phyloP scores from a whole-genome alignment of 495 filamentous ascomycete species.

The Penicillium subrubescens region DNA sequence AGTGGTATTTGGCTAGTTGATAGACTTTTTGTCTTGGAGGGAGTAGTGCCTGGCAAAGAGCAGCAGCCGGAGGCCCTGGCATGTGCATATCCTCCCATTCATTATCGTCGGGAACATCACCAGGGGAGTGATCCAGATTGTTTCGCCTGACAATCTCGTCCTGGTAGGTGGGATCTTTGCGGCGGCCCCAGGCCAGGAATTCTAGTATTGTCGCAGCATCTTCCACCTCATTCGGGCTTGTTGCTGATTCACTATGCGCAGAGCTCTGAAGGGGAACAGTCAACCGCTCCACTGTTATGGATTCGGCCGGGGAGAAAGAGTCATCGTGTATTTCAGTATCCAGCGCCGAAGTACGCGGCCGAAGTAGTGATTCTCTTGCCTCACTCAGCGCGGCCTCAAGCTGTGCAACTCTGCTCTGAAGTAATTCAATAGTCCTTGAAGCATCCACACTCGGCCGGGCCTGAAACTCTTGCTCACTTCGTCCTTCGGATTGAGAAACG shows the following conservation, averaged over 20 bases:
- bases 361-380: slow-evolving; percentile 6
- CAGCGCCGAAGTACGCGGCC: not conserved
- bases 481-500: slow-evolving; percentile 1
- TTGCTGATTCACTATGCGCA: not conserved
- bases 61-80: not conserved
- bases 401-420: slow-evolving; percentile 24
- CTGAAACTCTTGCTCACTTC: not conserved
- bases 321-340: slow-evolving; percentile 3
- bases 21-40: slow-evolving; percentile 33
- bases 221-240: slow-evolving; percentile 28
- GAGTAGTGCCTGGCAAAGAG: slow-evolving; percentile 36
- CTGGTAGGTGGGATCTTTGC: slow-evolving; percentile 40
- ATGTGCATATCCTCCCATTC: slow-evolving; percentile 15
- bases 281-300: not conserved
- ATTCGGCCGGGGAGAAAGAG: slow-evolving; percentile 8
- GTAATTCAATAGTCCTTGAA: slow-evolving; percentile 15
- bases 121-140: slow-evolving; percentile 25
- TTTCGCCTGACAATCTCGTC: slow-evolving; percentile 23
- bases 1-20: slow-evolving; percentile 41
- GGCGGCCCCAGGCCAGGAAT: slow-evolving; percentile 47
- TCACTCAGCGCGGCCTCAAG: slow-evolving; percentile 20
- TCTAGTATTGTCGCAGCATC: slow-evolving; percentile 49
- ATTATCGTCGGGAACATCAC: slow-evolving; percentile 23
- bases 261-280: not conserved
- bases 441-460: slow-evolving; percentile 10